phyloP scores from a whole-genome alignment of 2,329 filamentous ascomycete species.

The Aureobasidium sp. region DNA sequence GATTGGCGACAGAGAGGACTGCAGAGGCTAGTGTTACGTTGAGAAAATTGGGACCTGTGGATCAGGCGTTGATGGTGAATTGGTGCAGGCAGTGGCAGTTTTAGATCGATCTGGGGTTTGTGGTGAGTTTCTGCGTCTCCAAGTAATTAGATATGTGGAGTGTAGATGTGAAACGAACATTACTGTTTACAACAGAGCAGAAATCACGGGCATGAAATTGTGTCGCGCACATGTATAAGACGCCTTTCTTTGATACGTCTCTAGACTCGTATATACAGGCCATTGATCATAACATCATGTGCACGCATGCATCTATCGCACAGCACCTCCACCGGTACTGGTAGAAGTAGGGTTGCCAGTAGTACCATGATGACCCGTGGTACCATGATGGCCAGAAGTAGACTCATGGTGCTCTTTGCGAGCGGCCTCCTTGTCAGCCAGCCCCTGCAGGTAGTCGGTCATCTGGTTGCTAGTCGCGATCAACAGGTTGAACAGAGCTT shows the following conservation, averaged over 20 bases:
- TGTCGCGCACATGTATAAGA: no score
- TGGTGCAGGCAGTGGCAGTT: conserved; percentile 24
- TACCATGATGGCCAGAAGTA: background rate
- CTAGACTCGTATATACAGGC: no score
- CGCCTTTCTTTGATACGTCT: no score
- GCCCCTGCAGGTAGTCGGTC: background rate
- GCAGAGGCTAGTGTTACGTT: conserved; percentile 27
- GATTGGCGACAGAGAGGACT: conserved; percentile 21
- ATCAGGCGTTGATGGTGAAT: conserved; percentile 20
- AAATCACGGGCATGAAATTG: no score
- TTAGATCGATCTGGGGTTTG: conserved; percentile 1
- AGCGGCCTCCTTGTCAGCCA: conserved; percentile 14
- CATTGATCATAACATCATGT: no score
- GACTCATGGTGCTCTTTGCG: background rate
- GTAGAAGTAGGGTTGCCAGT: background rate
- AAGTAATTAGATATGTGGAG: background rate
- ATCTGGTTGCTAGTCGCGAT: background rate
- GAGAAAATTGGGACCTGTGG: conserved; percentile 22
- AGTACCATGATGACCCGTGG: background rate
- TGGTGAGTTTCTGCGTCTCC: background rate
- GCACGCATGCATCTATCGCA: no score
- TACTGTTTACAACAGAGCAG: no score
- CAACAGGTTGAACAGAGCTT: conserved; percentile 14
- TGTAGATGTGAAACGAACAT: no score
- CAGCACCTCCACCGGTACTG: no score